phyloP scores from a whole-genome alignment of 352 stramenopile species.

The Detonula confervacea region DNA sequence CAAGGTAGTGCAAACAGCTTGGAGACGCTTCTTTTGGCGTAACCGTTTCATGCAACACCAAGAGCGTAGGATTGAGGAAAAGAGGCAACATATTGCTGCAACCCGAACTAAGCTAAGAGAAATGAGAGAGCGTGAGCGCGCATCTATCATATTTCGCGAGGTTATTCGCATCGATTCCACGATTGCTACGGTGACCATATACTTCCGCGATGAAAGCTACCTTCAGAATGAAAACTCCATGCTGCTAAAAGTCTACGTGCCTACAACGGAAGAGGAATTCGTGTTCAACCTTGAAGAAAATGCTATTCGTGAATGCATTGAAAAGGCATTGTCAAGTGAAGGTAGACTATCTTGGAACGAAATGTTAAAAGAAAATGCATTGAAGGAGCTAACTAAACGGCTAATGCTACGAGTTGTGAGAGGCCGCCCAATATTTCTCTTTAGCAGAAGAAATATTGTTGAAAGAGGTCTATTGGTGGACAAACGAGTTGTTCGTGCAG shows the following conservation, averaged over 20 bases:
- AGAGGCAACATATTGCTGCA: conserved; percentile 38
- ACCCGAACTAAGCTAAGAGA: conserved; percentile 38
- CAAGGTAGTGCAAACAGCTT: conserved; percentile 31
- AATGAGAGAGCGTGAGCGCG: conserved; percentile 19
- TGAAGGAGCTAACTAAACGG: conserved; percentile 49
- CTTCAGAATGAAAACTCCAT: conserved; percentile 38
- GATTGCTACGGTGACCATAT: conserved; percentile 40
- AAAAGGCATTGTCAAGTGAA: conserved; percentile 47
- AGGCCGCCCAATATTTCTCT: conserved; percentile 52
- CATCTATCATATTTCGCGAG: conserved; percentile 44
- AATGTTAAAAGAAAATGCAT: conserved; percentile 45
- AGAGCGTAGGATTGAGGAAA: conserved; percentile 18
- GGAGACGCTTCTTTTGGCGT: conserved; percentile 45
- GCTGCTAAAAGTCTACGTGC: conserved; percentile 53
- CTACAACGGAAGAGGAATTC: conserved; percentile 52
- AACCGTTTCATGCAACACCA: conserved; percentile 30
- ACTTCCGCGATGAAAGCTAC: conserved; percentile 35
- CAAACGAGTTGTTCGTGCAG: conserved; percentile 33
- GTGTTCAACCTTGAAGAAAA: conserved; percentile 50
- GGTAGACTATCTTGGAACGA: conserved; percentile 49
- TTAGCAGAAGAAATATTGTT: conserved; percentile 48
- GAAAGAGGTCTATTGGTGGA: conserved; percentile 52
- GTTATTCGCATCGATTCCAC: conserved; percentile 41
- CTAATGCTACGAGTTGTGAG: conserved; percentile 49
- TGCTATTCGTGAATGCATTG: conserved; percentile 48